Base-by-base conservation (phyloP, 352 stramenopile species). In the Globisporangium cederbergense region DNA sequence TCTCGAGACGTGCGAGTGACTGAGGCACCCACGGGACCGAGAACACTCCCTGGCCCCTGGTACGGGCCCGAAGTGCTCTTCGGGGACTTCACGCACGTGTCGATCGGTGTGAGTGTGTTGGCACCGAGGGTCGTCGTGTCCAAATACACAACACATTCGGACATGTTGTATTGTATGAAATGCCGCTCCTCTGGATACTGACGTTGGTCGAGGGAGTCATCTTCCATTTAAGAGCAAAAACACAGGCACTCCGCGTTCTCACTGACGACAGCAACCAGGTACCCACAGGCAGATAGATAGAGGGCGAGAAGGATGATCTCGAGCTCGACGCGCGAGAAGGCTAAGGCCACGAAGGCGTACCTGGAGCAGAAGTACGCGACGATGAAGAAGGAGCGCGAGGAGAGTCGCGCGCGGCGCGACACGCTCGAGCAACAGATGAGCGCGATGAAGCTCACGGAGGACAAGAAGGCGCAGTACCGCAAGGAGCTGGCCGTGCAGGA, bases 291-390 rank as follows among this genome's bases (percentile, higher is more conserved):
- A 38, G 34, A 38, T 10, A 7, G 9, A 38, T 2, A 10, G 34
- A 7, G 34, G 9, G 25, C 34, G 34, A 10, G 34, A 38, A 45
- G 3, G 70, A 86, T 93, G 84, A 95, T 95, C 76, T 93, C 84
- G 49, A 89, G 78, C 72, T 86, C 85, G 67, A 96, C 87, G 72
- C 77, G 81, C 49, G 87, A 96, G 73, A 96, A 94, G 73, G 87
- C 87, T 65, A 87, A 86, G 73, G 85, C 85, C 62, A 96, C 85
- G 38, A 96, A 96, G 79, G 85, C 84, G 61, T 93, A 94, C 57
- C 64, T 96, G 57, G 87, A 96, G 74, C 85, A 96, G 59, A 96
- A 96, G 76, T 96, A 96, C 59, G 87, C 87, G 32, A 77, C 85
- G 20, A 94, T 94, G 83, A 96, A 96, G 76, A 87, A 86, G 42